Evolutionary conservation across 2,329 filamentous ascomycete genomes (phyloP), one percentile per base, ranked within the genome.

Genomic region (Hawksworthiomyces lignivorus): DNA sequence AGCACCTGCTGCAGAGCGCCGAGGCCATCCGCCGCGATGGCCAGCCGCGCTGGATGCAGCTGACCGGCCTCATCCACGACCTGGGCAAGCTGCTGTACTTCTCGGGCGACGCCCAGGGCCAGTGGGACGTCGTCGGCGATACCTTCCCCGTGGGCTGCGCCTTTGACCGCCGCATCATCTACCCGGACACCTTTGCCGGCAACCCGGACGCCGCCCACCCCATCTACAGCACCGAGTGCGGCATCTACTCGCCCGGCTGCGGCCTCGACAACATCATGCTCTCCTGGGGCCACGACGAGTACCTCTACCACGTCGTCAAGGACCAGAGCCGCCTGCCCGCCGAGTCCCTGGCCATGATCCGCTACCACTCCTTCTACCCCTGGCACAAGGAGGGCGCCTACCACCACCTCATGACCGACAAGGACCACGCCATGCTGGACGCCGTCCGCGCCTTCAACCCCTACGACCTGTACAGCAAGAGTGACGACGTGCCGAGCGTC

Each of bases 81-180:
- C 70, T 88, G 1, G 84, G 84, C 60, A 89, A 88, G 65, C 73
- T 89, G 10, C 75, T 87, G 49, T 85, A 81, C 69, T 85, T 87
- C 67, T 84, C 84, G 65, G 24, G 24, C 24, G 84, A 78, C 47
- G 86, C 84, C n/a, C 68, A 82, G 55, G 87, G 87, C 39, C 88
- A 94, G 65, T 95, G 88, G 88, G 87, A 94, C 56, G 87, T 94
- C 4, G 88, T 95, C 20, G 88, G 88, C 44, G 84, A 89, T 62
- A 88, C 84, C 1, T 88, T 89, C 63, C 82, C 83, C 34, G 82
- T 88, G 31, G 84, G 84, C 53, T 87, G 82, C 60, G 75, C 73
- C 48, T 87, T 86, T 57, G 82, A 87, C 56, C 33, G 28, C 18
- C 70, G 73, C 51, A 90, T 90, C 68, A 84, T 94, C 65, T 87